Conservation (phyloP, 768 basidiomycete species). For the Tulasnella sp. region DNA sequence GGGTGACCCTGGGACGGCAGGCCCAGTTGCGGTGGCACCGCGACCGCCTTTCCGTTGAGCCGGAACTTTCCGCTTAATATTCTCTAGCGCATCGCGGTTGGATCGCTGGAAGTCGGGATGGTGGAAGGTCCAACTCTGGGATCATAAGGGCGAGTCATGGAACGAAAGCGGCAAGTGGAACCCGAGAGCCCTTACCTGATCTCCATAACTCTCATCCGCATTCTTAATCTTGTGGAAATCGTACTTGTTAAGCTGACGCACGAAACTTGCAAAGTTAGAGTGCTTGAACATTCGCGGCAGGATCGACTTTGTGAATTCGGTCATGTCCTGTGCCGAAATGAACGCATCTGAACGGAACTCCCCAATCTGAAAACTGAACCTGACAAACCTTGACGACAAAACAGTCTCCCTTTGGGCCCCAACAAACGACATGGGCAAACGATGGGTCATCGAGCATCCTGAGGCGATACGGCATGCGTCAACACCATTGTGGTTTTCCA, state of each 20-base stretch:
- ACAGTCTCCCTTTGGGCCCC: conserved; percentile 74
- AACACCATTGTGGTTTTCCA: neutral
- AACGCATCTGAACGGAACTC: neutral
- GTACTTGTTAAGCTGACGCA: conserved; percentile 89
- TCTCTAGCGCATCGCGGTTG: conserved; percentile 44
- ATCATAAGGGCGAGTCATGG: neutral
- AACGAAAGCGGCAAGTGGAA: neutral
- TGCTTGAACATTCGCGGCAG: conserved; percentile 91
- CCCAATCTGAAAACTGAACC: neutral
- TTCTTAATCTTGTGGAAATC: conserved; percentile 96
- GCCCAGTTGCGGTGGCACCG: conserved; percentile 11
- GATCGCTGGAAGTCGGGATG: conserved; percentile 43
- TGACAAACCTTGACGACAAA: conserved; percentile 66
- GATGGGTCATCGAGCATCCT: conserved; percentile 82
- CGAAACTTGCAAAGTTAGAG: conserved; percentile 86
- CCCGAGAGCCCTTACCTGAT: conserved; percentile 34
- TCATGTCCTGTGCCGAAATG: conserved; percentile 56
- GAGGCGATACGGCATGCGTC: neutral
- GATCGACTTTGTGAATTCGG: conserved; percentile 82
- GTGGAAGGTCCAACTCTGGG: conserved; percentile 31
- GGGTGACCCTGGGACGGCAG: conserved; percentile 23
- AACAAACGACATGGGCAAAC: conserved; percentile 62
- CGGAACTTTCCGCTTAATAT: conserved; percentile 34
- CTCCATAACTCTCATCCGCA: conserved; percentile 64
- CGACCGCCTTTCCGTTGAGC: conserved; percentile 22